phyloP scores from a whole-genome alignment of 805 yeast species.

The Pichia thaimueangensis region DNA sequence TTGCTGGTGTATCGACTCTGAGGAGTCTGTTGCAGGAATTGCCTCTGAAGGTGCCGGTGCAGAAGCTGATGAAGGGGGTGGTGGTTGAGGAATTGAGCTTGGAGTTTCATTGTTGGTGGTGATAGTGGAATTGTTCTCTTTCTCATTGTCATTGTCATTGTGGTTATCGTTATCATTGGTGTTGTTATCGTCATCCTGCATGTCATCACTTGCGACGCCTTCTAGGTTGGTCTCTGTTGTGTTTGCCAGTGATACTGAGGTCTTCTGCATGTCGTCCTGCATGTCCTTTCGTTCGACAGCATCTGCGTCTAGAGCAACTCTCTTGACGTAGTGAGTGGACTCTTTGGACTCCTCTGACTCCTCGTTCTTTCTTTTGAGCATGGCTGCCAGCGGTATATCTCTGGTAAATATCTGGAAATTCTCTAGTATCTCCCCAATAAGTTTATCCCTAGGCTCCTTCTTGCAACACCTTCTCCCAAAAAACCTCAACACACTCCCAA shows the following conservation, averaged over 20 bases:
- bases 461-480: no score
- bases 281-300: slow-evolving; percentile 39
- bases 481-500: no score
- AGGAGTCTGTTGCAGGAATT: neutral
- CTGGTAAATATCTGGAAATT: no score
- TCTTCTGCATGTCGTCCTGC: slow-evolving; percentile 35
- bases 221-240: neutral
- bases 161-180: neutral
- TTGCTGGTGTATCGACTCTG: neutral
- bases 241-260: slow-evolving; percentile 33
- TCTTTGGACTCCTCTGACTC: slow-evolving; percentile 36
- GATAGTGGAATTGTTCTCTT: neutral
- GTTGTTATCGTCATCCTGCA: neutral
- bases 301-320: slow-evolving; percentile 68
- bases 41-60: slow-evolving; percentile 4
- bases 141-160: neutral
- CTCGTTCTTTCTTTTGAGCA: slow-evolving; percentile 65
- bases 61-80: no score
- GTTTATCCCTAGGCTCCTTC: no score
- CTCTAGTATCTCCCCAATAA: no score
- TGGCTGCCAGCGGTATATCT: no score
- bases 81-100: slow-evolving; percentile 6
- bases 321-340: slow-evolving; percentile 45
- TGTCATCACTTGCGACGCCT: neutral
- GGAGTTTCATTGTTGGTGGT: slow-evolving; percentile 1